Base-by-base conservation (phyloP, 75 land plant genomes). In the Ceratopteris richardii region DNA sequence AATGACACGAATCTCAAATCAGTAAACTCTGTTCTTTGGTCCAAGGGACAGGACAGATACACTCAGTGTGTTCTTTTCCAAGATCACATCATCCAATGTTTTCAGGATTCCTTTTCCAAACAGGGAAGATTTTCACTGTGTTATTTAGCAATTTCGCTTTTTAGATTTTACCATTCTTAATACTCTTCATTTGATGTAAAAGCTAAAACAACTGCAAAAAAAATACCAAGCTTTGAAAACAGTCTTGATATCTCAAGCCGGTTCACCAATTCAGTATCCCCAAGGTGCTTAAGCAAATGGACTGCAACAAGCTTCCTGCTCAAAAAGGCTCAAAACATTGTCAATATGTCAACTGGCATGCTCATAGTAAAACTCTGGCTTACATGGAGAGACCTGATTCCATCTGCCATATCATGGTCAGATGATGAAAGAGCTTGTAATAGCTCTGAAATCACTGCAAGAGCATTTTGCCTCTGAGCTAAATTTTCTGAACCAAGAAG, bases 181-280 rank as follows among this genome's bases (percentile, higher is more conserved):
- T n/a, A n/a, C n/a, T n/a, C n/a, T n/a, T n/a, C n/a, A n/a, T n/a
- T n/a, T n/a, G n/a, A n/a, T n/a, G n/a, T n/a, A n/a, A n/a, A n/a
- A n/a, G n/a, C n/a, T n/a, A n/a, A n/a, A n/a, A n/a, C n/a, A n/a
- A n/a, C n/a, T n/a, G n/a, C n/a, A n/a, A n/a, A 53, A 26, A 37
- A n/a, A 63, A 51, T 62, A 85, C 94, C 94, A 65, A 88, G 69
- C 54, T 61, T 64, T 16, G 78, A 65, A 62, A 88, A 78, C 53
- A 88, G 66, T 44, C 74, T 58, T 24, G 86, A 68, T 27, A 77
- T 80, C 28, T 72, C 70, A 24, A 63, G 31, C 9, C 74, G 75
- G 65, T 85, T 75, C 9, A 52, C 48, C 51, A 39, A 51, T 66
- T 84, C 89, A 60, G 74, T 83, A 72, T 82, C 86, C 42, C 62